Evolutionary conservation across 129 eudicot genomes (phyloP).

Genomic region (Flaveria bidentis): DNA sequence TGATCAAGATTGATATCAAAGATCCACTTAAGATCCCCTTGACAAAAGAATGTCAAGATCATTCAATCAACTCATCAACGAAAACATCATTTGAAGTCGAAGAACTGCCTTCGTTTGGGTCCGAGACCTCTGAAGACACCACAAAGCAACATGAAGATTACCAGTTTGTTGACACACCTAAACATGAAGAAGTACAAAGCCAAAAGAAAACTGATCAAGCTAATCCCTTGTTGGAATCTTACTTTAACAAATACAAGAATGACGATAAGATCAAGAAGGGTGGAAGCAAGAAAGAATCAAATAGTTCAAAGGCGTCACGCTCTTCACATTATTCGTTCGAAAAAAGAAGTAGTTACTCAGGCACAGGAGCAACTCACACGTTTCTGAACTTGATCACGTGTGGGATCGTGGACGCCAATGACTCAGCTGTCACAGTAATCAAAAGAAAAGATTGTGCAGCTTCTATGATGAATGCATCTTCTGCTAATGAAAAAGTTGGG

Average conservation of each 20-base stretch:
- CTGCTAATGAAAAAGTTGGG: conserved; percentile 23
- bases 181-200: conserved; percentile 35
- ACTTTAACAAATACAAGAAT: conserved; percentile 32
- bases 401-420: conserved; percentile 63
- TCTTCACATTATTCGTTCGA: conserved; percentile 27
- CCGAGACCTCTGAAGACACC: conserved; percentile 53
- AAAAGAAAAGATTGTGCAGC: conserved; percentile 32
- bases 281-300: conserved; percentile 18
- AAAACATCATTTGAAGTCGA: conserved; percentile 50
- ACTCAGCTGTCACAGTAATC: conserved; percentile 46
- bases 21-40: conserved; percentile 16
- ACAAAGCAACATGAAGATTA: conserved; percentile 39
- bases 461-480: conserved; percentile 26
- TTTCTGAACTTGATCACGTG: conserved; percentile 60
- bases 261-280: conserved; percentile 33
- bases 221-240: conserved; percentile 28
- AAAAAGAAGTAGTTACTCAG: conserved; percentile 50
- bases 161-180: conserved; percentile 20
- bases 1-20: conserved; percentile 27
- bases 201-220: conserved; percentile 25
- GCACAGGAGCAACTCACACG: conserved; percentile 45
- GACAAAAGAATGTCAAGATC: conserved; percentile 19
- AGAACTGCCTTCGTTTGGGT: conserved; percentile 49
- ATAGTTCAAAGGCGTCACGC: conserved; percentile 29
- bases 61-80: conserved; percentile 33